Base-by-base conservation (phyloP, 768 basidiomycete genomes). In the Phaeotremella skinneri region DNA sequence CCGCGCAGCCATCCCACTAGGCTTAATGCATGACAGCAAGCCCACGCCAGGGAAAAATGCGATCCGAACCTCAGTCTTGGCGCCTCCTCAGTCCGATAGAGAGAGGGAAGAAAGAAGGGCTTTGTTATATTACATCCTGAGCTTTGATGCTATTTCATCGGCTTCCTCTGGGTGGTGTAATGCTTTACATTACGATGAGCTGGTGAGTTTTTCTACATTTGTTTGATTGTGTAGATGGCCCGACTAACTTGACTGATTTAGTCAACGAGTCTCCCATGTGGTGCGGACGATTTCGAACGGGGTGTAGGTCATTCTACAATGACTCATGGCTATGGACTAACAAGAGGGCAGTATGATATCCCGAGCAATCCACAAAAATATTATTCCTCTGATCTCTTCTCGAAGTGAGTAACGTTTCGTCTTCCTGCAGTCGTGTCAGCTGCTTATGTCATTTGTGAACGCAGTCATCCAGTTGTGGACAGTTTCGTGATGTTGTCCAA, bases 101-200 rank as follows among this genome's bases (percentile, higher is more conserved):
- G 73, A 74, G 17, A 43, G 69, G 26, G 67, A 74, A 52, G 73
- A 72, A 49, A 55, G 73, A 42, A 32, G 60, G 6, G 60, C 52
- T 1, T 29, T 66, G 17, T 52, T 70, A 49, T 72, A 62, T 51
- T 55, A 55, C 23, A 51, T 64, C 25, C 27, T 69, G 23, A 42
- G 41, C 17, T 59, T 57, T 49, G 73, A 74, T 52, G 43, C 63
- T 2, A 56, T 56, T 20, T 58, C 57, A 7, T 54, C 62, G 16
- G 52, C 61, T 9, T 56, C 59, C 21, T 62, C 70, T 6, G 69
- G 63, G 2, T 74, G 69, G 68, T 56, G 64, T 6, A 61, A 55
- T 3, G 49, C 58, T n/a, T 32, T 74, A 4, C 43, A 51, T 3
- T 41, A 59, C 2, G 69, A 70, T 50, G 73, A 74, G 47, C 29